Percentiles rank a stretch among this genome's conserved stretches.
phyloP scores from a whole-genome alignment of 129 eudicot genomes.

The Scalesia atractyloides region DNA sequence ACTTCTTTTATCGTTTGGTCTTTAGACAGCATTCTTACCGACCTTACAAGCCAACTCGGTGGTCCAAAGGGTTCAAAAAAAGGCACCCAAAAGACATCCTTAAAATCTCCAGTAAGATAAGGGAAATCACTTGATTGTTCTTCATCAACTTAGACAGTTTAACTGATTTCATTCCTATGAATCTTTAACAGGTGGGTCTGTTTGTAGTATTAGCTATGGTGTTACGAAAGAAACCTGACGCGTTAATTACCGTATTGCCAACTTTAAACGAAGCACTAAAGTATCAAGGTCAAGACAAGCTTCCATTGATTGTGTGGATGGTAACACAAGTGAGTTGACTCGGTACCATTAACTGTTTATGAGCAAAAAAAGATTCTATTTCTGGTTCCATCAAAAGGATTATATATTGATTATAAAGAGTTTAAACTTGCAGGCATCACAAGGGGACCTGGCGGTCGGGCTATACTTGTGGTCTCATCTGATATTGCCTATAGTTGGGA shows the following conservation, averaged over 20 bases:
- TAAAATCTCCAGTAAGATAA: constrained; percentile 70
- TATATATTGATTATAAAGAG: constrained; percentile 3
- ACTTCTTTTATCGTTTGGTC: constrained; percentile 62
- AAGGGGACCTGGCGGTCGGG: constrained; percentile 76
- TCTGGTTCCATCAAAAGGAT: not conserved
- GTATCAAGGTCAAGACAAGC: constrained; percentile 91
- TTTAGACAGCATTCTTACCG: constrained; percentile 65
- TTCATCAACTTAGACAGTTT: not conserved
- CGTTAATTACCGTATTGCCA: constrained; percentile 49
- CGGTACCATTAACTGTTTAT: not conserved
- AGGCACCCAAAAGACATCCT: constrained; percentile 52
- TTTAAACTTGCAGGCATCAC: constrained; percentile 49
- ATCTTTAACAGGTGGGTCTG: constrained; percentile 55
- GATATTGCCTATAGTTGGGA: constrained; percentile 57
- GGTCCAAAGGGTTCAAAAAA: constrained; percentile 72
- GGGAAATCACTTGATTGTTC: not conserved
- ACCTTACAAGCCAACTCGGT: constrained; percentile 54
- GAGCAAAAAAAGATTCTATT: not conserved
- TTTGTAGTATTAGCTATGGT: constrained; percentile 76
- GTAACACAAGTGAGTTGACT: constrained; percentile 62
- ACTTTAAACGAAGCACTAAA: constrained; percentile 53
- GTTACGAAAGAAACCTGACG: constrained; percentile 79
- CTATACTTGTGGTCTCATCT: constrained; percentile 71
- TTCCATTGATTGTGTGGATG: constrained; percentile 75
- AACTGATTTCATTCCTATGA: constrained; percentile 12